phyloP scores from a whole-genome alignment of 306 rosid species.

The Medicago arabica region DNA sequence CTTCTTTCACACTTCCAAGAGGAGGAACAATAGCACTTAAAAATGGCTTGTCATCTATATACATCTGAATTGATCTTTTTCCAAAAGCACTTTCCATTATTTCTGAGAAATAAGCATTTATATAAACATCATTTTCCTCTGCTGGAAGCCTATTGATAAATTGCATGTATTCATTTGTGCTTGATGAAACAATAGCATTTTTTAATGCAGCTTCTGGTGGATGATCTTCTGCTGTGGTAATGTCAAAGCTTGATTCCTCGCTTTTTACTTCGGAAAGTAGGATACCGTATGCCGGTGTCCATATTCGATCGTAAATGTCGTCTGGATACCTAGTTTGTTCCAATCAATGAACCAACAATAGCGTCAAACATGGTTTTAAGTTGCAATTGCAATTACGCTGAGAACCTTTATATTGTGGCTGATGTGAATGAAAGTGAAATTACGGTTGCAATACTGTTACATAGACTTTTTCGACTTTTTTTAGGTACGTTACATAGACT shows the following conservation, averaged over 20 bases:
- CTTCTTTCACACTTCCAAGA: conserved; percentile 45
- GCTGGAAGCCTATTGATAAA: conserved; percentile 39
- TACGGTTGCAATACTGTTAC: not conserved
- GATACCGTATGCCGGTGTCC: conserved; percentile 36
- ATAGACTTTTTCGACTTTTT: too few species aligned
- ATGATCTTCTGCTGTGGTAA: conserved; percentile 44
- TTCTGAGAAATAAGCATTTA: conserved; percentile 59
- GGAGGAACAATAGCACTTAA: conserved; percentile 46
- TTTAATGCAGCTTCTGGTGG: conserved; percentile 51
- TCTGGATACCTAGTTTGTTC: conserved; percentile 34
- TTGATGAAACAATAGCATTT: conserved; percentile 43
- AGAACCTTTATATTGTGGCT: not conserved
- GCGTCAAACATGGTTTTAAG: not conserved
- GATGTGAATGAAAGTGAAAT: not conserved
- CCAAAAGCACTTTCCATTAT: conserved; percentile 36
- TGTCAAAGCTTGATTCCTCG: conserved; percentile 31
- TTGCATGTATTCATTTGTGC: conserved; percentile 7
- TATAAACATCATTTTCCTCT: conserved; percentile 36
- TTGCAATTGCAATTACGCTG: not conserved
- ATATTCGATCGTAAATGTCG: conserved; percentile 50
- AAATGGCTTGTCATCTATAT: conserved; percentile 32
- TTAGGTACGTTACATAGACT: too few species aligned
- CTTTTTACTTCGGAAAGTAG: conserved; percentile 30
- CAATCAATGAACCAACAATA: not conserved
- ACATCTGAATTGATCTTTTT: conserved; percentile 43